Evolutionary conservation across 768 basidiomycete species (phyloP).

Genomic region (Serendipita indica): DNA sequence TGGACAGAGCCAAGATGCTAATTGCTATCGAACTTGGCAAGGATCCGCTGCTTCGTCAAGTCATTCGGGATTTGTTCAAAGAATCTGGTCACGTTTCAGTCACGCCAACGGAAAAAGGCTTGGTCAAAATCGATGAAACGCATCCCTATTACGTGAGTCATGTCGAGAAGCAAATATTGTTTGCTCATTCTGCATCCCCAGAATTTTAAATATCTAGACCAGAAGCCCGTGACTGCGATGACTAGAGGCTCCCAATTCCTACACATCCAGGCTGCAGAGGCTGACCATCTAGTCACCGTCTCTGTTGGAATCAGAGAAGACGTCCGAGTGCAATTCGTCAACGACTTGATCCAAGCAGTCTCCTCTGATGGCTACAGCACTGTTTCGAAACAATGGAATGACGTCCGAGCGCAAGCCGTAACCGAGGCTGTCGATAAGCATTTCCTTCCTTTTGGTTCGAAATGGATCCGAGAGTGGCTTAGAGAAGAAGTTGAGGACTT

Average conservation of each 20-base stretch:
- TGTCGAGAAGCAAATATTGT: constrained; percentile 20
- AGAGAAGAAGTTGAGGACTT: constrained; percentile 82
- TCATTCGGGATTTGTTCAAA: constrained; percentile 62
- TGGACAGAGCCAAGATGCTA: constrained; percentile 65
- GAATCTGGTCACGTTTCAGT: constrained; percentile 63
- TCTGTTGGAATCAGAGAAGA: constrained; percentile 50
- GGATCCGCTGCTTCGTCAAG: constrained; percentile 73
- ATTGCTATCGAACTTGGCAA: constrained; percentile 82
- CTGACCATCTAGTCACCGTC: constrained; percentile 73
- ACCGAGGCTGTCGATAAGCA: constrained; percentile 65
- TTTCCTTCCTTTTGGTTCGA: constrained; percentile 70
- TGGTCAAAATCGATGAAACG: constrained; percentile 30
- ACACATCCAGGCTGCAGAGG: constrained; percentile 79
- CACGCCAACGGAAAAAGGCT: constrained; percentile 75
- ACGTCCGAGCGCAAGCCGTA: constrained; percentile 61
- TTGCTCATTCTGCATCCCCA: constrained; percentile 22
- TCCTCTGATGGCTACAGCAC: constrained; percentile 74
- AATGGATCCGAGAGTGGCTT: constrained; percentile 80
- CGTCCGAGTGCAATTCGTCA: constrained; percentile 51
- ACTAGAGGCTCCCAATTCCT: constrained; percentile 65
- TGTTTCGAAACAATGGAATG: constrained; percentile 82
- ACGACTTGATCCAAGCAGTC: constrained; percentile 65
- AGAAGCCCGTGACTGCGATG: constrained; percentile 63
- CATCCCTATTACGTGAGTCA: constrained; percentile 31
- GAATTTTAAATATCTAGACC: constrained; percentile 88